phyloP scores from a whole-genome alignment of 352 stramenopile species.

The Thalassiosira mediterranea region DNA sequence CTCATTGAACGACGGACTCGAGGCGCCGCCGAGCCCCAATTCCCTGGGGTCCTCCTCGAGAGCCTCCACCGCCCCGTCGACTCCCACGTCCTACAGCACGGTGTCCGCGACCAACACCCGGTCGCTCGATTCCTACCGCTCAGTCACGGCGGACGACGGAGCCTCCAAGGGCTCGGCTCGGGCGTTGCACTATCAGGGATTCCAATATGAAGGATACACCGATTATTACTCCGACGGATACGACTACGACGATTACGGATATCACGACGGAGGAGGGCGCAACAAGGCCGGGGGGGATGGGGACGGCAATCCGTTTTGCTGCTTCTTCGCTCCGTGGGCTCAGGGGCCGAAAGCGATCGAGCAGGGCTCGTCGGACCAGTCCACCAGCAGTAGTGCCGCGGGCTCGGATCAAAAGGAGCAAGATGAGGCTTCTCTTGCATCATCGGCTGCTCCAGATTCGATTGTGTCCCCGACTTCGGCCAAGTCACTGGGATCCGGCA shows the following conservation, averaged over 20 bases:
- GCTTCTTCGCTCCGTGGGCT: slow-evolving; percentile 33
- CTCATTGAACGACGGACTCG: slow-evolving; percentile 22
- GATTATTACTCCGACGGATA: slow-evolving; percentile 53
- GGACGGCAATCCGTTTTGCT: slow-evolving; percentile 43
- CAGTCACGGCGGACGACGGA: not conserved
- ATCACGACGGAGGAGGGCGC: slow-evolving; percentile 8
- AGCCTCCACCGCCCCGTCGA: not conserved
- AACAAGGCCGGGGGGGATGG: slow-evolving; percentile 8
- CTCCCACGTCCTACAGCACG: slow-evolving; percentile 14
- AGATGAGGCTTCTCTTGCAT: not conserved
- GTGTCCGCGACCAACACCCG: slow-evolving; percentile 24
- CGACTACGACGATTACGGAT: slow-evolving; percentile 26
- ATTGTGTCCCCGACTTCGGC: not conserved
- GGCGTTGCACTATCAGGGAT: slow-evolving; percentile 29
- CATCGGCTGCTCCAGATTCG: not conserved
- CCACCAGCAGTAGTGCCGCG: no score
- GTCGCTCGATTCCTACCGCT: slow-evolving; percentile 13
- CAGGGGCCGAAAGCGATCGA: not conserved
- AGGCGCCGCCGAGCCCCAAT: not conserved
- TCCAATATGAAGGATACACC: slow-evolving; percentile 56
- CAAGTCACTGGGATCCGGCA: not conserved
- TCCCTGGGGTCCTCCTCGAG: not conserved
- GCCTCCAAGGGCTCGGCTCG: not conserved
- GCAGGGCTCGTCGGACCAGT: not conserved
- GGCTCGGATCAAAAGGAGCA: no score